A percentile compares a stretch with the other conserved stretches of the same genome.
phyloP scores from a whole-genome alignment of 805 yeast genomes.

The Diddensiella transvaalensis region DNA sequence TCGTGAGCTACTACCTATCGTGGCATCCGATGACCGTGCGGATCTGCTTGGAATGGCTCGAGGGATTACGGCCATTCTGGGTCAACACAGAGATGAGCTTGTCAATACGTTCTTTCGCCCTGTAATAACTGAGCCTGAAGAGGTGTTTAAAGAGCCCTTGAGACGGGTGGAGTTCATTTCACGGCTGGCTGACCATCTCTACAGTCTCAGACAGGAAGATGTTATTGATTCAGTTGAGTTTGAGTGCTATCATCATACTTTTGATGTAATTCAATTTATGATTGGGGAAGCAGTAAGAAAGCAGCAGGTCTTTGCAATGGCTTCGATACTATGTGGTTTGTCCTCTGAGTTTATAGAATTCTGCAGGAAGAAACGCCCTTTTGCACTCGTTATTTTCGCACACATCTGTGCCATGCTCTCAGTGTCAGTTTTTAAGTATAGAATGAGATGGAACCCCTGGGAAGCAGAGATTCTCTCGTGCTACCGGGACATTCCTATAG shows the following conservation, averaged over 20 bases:
- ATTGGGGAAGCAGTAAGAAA: background rate
- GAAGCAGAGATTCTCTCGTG: background rate
- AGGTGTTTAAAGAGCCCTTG: background rate
- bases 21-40: background rate
- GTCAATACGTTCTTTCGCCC: background rate
- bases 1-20: slow-evolving; percentile 2
- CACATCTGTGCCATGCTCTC: background rate
- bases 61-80: slow-evolving; percentile 6
- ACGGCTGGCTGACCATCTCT: background rate
- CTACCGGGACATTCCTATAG: background rate
- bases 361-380: slow-evolving; percentile 4
- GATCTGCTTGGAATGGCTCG: slow-evolving; percentile 8
- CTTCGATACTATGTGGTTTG: background rate
- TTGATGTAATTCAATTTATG: background rate
- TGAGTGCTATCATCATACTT: background rate
- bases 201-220: background rate
- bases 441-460: background rate
- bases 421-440: background rate
- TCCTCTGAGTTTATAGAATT: background rate
- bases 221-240: background rate
- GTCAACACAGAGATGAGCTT: background rate
- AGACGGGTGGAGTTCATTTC: slow-evolving; percentile 1
- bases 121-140: background rate
- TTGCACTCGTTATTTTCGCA: slow-evolving; percentile 2
- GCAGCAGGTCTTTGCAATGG: background rate